Conservation (phyloP, 345 rosid genomes). For the Durio zibethinus region DNA sequence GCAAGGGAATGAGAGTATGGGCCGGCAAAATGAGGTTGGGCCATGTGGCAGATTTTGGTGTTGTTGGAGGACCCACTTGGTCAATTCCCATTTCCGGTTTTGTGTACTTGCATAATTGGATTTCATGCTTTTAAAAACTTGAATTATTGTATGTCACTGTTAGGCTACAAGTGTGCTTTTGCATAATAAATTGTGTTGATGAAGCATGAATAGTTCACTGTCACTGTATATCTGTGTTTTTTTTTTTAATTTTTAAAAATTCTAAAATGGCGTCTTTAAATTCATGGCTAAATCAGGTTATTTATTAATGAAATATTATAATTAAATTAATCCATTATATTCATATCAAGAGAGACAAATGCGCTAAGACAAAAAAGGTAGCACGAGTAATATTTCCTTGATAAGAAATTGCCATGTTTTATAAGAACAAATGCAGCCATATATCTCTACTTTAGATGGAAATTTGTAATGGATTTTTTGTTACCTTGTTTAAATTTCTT, state of each 20-base stretch:
- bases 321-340: too few species aligned
- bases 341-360: too few species aligned
- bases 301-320: too few species aligned
- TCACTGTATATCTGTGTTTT: neutral
- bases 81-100: neutral
- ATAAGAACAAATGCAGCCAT: too few species aligned
- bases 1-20: conserved; percentile 4
- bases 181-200: neutral
- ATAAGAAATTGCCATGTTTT: too few species aligned
- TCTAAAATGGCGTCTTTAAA: too few species aligned
- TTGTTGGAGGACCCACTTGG: neutral
- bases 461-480: too few species aligned
- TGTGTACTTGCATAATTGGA: neutral
- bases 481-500: too few species aligned
- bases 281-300: too few species aligned
- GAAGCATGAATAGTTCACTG: neutral
- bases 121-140: neutral
- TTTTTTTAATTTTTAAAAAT: neutral
- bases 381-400: too few species aligned
- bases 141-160: neutral
- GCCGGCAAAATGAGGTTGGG: conserved; percentile 39
- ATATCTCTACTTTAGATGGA: too few species aligned
- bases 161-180: neutral
- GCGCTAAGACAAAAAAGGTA: too few species aligned
- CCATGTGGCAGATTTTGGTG: conserved; percentile 26